Evolutionary conservation across 1,284 basidiomycete genomes (phyloP).

Genomic region (Ceratobasidium papillatum): DNA sequence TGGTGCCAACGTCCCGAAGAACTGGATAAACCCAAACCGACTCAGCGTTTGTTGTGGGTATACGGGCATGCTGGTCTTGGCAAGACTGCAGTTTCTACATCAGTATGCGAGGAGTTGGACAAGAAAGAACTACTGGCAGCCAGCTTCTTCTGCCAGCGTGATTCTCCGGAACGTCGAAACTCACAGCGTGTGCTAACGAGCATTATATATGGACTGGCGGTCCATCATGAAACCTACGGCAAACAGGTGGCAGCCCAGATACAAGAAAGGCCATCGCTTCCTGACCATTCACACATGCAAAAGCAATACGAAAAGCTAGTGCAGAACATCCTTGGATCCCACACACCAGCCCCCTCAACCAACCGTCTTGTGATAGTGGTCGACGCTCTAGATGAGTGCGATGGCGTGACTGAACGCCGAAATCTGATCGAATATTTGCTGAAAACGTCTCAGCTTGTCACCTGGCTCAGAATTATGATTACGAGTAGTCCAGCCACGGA

Average conservation of each 20-base stretch:
- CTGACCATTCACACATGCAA: neutral
- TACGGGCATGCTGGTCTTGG: neutral
- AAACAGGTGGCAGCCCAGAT: neutral
- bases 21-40: neutral
- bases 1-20: neutral
- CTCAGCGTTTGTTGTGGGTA: neutral
- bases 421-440: neutral
- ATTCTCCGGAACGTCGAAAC: neutral
- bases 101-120: neutral
- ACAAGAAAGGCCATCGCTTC: neutral
- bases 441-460: neutral
- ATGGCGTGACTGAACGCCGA: neutral
- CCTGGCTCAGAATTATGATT: slow-evolving; percentile 16
- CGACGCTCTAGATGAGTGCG: slow-evolving; percentile 36
- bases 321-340: neutral
- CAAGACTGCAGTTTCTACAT: neutral
- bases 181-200: neutral
- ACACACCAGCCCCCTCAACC: neutral
- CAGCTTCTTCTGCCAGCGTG: slow-evolving; percentile 12
- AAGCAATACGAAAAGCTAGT: neutral
- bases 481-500: slow-evolving; percentile 31
- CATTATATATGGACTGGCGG: neutral
- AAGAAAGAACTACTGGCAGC: neutral
- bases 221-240: neutral
- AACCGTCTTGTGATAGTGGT: slow-evolving; percentile 14